Conservation (phyloP, 345 rosid genomes). For the Brassica rapa region DNA sequence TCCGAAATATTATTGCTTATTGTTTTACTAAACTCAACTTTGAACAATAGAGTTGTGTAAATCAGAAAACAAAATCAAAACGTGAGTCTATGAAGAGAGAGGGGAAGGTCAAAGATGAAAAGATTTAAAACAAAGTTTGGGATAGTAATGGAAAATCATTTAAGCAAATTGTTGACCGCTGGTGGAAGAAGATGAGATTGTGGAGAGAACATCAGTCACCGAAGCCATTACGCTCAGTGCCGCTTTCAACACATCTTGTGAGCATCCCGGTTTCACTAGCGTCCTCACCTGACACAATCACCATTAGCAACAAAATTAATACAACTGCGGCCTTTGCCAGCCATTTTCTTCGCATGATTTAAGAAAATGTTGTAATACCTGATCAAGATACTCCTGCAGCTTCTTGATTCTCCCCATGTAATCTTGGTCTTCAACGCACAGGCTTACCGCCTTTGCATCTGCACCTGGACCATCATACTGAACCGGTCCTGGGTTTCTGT, state of each 20-base stretch:
- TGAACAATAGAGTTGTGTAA: constrained; percentile 13
- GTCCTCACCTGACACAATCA: constrained; percentile 60
- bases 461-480: constrained; percentile 96
- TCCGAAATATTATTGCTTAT: constrained; percentile 13
- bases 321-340: no score
- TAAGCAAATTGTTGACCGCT: constrained; percentile 36
- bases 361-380: constrained; percentile 53
- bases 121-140: background rate
- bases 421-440: constrained; percentile 95
- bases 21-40: constrained; percentile 32
- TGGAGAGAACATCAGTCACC: constrained; percentile 82
- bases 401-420: constrained; percentile 97
- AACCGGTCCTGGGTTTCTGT: constrained; percentile 95
- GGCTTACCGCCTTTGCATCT: constrained; percentile 73
- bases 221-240: constrained; percentile 94
- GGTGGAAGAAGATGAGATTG: constrained; percentile 58
- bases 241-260: constrained; percentile 94
- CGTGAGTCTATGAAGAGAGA: background rate
- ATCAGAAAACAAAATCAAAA: constrained; percentile 7
- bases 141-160: background rate
- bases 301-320: no score
- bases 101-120: background rate
- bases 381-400: constrained; percentile 84
- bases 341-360: no score
- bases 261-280: constrained; percentile 92